A percentile compares a stretch with the other conserved stretches of the same genome.
Evolutionary conservation across 768 basidiomycete species (phyloP).

Genomic region (Holtermannia corniformis): DNA sequence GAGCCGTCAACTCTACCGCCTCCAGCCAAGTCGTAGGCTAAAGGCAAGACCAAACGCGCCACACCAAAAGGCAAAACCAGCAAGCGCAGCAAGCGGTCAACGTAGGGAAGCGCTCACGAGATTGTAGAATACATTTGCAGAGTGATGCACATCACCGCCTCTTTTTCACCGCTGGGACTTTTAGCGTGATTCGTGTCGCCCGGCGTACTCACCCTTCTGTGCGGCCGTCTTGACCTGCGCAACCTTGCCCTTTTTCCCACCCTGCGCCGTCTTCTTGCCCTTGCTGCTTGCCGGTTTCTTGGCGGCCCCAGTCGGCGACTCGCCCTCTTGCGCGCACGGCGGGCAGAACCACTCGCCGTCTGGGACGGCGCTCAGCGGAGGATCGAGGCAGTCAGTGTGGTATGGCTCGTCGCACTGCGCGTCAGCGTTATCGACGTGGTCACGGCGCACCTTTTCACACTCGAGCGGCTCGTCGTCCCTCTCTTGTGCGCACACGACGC

Average conservation of each 20-base stretch:
- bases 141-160: too few relatives aligned
- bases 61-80: too few relatives aligned
- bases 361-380: slow-evolving; percentile 66
- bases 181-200: too few relatives aligned
- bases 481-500: slow-evolving; percentile 63
- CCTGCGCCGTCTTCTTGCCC: neutral
- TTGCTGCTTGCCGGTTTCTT: neutral
- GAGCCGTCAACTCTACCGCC: too few relatives aligned
- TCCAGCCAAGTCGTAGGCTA: too few relatives aligned
- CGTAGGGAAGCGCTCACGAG: too few relatives aligned
- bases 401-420: slow-evolving; percentile 77
- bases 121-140: too few relatives aligned
- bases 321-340: slow-evolving; percentile 46
- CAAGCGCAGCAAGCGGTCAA: too few relatives aligned
- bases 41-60: too few relatives aligned
- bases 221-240: neutral
- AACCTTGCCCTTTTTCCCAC: neutral
- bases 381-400: slow-evolving; percentile 69
- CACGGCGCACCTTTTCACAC: slow-evolving; percentile 70
- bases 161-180: too few relatives aligned
- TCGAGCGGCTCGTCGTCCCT: slow-evolving; percentile 65
- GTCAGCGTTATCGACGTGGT: neutral
- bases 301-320: neutral
- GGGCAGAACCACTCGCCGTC: slow-evolving; percentile 84
- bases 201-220: neutral